Conservation (phyloP, 768 basidiomycete species). For the Rhizopogon vesiculosus region DNA sequence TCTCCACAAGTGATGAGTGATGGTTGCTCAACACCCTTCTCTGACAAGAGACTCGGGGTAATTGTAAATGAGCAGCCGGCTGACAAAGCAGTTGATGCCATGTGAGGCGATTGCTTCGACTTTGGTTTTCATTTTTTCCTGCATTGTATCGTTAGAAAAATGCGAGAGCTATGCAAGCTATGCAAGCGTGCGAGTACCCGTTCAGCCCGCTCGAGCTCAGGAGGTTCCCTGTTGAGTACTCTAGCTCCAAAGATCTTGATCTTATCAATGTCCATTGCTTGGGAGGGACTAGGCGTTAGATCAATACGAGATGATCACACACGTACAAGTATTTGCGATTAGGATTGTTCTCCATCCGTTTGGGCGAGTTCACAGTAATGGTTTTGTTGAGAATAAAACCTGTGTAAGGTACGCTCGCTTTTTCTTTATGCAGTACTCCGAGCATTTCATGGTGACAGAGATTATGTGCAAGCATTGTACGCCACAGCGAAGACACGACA, state of each 20-base stretch:
- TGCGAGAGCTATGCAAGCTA: conserved; percentile 1
- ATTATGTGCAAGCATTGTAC: too few species aligned
- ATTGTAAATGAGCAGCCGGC: conserved; percentile 98
- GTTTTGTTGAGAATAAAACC: conserved; percentile 98
- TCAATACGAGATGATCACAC: not conserved
- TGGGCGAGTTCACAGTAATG: conserved; percentile 92
- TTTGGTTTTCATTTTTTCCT: conserved; percentile 99
- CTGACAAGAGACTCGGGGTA: conserved; percentile 97
- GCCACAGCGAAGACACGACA: too few species aligned
- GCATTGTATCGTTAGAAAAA: not conserved
- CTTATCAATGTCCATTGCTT: conserved; percentile 99
- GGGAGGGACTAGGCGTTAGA: not conserved
- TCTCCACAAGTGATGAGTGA: conserved; percentile 97
- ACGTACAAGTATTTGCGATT: conserved; percentile 95
- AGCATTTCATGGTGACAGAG: too few species aligned
- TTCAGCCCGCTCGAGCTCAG: conserved; percentile 96
- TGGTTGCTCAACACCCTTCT: conserved; percentile 92
- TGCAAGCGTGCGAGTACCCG: conserved; percentile 40
- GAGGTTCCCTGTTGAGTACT: conserved; percentile 87
- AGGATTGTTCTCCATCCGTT: conserved; percentile 91
- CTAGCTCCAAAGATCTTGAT: conserved; percentile 99
- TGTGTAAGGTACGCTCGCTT: conserved; percentile 20
- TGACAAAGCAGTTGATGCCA: conserved; percentile 96
- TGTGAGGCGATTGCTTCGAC: conserved; percentile 92
- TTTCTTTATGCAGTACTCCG: too few species aligned